These are phyloP conservation scores for Penicillium sp. DNA, from an alignment of 2,329 filamentous ascomycete species.

Conservation along the genomic window DNA sequence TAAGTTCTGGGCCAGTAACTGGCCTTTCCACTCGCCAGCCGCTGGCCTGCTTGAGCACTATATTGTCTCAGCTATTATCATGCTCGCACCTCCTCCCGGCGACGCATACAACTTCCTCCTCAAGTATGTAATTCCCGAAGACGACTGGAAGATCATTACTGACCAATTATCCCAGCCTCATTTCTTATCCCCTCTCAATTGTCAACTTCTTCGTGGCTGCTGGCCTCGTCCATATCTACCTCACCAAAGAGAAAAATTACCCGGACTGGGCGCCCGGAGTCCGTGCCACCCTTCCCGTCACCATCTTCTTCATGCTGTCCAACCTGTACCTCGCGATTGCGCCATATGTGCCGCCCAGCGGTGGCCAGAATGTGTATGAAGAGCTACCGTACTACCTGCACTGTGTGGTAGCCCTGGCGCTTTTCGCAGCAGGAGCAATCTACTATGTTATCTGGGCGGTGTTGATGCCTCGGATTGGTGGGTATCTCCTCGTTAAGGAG, in stretches of 20 bases:
- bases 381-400: slow-evolving; percentile 54
- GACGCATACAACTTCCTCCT: slow-evolving; percentile 64
- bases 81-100: slow-evolving; percentile 65
- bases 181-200: slow-evolving; percentile 44
- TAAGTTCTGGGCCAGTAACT: slow-evolving; percentile 66
- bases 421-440: slow-evolving; percentile 50
- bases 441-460: slow-evolving; percentile 55
- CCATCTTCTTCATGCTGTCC: slow-evolving; percentile 52
- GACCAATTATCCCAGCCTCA: slow-evolving; percentile 26
- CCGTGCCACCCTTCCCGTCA: slow-evolving; percentile 50
- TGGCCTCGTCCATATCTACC: slow-evolving; percentile 50
- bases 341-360: slow-evolving; percentile 51
- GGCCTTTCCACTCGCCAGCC: slow-evolving; percentile 65
- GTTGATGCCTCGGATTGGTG: slow-evolving; percentile 44
- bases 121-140: slow-evolving; percentile 33
- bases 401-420: slow-evolving; percentile 52
- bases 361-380: slow-evolving; percentile 52
- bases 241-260: slow-evolving; percentile 35
- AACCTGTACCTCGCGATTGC: slow-evolving; percentile 54
- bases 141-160: not conserved
- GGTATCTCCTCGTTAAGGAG: slow-evolving; percentile 57
- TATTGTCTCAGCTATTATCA: slow-evolving; percentile 62
- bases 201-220: slow-evolving; percentile 53
- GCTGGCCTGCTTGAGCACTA: slow-evolving; percentile 61
- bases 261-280: slow-evolving; percentile 52